Evolutionary conservation across 2,329 filamentous ascomycete species (phyloP), one percentile per base, ranked within the genome.

Genomic region (Cercospora sesami): DNA sequence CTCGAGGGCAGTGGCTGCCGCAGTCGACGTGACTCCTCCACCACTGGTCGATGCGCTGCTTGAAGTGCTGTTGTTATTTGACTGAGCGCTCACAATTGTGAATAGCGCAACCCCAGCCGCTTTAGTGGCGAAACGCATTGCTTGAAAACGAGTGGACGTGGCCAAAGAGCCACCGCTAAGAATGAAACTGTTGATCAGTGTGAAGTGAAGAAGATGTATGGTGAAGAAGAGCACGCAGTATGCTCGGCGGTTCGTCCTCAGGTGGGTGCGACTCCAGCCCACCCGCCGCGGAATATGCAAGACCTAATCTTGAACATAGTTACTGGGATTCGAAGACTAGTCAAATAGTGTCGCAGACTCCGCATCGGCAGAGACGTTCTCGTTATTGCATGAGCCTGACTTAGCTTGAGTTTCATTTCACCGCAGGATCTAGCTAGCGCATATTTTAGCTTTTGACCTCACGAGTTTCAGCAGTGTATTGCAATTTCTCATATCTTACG

Each of bases 131-230:
- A 28, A 28, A 33, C 26, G 14, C 62, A 64, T 64, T n/a, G 30
- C 21, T 63, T 51, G 28, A 60, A 60, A 71, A 70, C 63, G 68
- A 72, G 64, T 67, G 70, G 66, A 72, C 70, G 70, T 70, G 62
- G 66, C 63, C 64, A 57, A 63, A 63, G 51, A 36, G 58, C 68
- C 66, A 68, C 68, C 36, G 59, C 16, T 21, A 21, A 42, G 26
- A 53, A 26, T 21, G 12, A 21, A 57, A 5, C 26, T 10, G 62
- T 12, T 53, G 28, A 18, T n/a, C 55, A 45, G 23, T 63, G 39
- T 33, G n/a, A 31, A 51, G 45, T 23, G 45, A 51, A 26, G 45
- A 51, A 26, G 21, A 23, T 23, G n/a, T 42, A 42, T 16, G 36
- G 36, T 9, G 36, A 42, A 3, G 4, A 10, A 23, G 21, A 23